Base-by-base conservation (phyloP, 2,329 filamentous ascomycete species). In the Zymoseptoria passerinii region DNA sequence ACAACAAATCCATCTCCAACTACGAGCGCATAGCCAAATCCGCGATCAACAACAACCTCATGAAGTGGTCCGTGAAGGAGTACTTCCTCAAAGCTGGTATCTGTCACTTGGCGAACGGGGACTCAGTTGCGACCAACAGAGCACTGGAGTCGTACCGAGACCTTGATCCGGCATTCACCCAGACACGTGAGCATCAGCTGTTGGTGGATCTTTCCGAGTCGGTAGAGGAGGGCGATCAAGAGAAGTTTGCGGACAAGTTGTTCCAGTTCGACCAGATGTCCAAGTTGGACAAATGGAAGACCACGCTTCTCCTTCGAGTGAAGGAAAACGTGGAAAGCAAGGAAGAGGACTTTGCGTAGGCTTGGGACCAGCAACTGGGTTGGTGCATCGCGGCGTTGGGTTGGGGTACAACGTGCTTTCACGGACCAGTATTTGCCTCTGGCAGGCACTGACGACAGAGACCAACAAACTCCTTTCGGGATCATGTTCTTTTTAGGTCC, bases 231-330 rank as follows among this genome's bases (percentile, higher is more conserved):
- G 86, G 86, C 57, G 89, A 95, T 68, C 86, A 88, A 72, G 90
- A 96, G 68, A 80, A 81, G 61, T 97, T 95, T 69, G 83, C 87
- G 20, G 90, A 95, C 70, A 91, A 92, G 73, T 76, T 94, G 63
- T 95, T 88, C 79, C 86, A 92, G 73, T 97, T 84, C 71, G 91
- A 96, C 73, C 89, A 95, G 77, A 81, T 96, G 77, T 94, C 86
- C 77, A 94, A 94, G 80, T 77, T 97, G 70, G 92, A 96, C 72
- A 94, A 92, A 78, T 97, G 92, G 92, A 96, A 96, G 87, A 96
- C 89, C 54, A 89, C 87, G 29, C 78, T 96, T 58, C 75, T 96
- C 63, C 77, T 95, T 70, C 83, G 85, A 66, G 82, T 96, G 69
- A 96, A 96, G 85, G 86, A 86, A 68, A 80, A 80, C 56, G 95